phyloP scores from a whole-genome alignment of 192 early-diverging fungal genomes.

The Coemansia asiatica region DNA sequence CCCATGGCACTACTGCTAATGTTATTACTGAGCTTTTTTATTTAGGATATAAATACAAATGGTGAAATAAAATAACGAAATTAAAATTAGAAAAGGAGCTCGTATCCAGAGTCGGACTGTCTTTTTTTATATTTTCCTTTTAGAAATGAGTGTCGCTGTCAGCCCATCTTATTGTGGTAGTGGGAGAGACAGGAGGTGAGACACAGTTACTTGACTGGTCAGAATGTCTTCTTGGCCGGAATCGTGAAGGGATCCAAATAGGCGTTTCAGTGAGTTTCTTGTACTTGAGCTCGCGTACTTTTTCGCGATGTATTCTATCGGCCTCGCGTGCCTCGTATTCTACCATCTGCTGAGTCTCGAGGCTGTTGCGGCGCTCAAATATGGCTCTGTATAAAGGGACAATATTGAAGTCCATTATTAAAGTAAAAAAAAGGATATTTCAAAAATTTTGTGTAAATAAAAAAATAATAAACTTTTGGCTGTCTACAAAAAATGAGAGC shows the following conservation, averaged over 20 bases:
- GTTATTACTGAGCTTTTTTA: not conserved
- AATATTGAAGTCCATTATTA: slow-evolving; percentile 13
- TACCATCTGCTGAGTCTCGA: slow-evolving; percentile 15
- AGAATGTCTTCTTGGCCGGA: slow-evolving; percentile 8
- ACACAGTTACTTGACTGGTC: slow-evolving; percentile 11
- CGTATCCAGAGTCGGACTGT: too few species aligned
- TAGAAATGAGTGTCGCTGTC: too few species aligned
- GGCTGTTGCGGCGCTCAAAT: slow-evolving; percentile 7
- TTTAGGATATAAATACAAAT: not conserved
- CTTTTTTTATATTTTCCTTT: too few species aligned
- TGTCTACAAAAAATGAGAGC: too few species aligned
- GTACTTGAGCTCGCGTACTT: slow-evolving; percentile 20
- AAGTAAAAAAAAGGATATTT: not conserved
- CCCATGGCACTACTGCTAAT: not conserved
- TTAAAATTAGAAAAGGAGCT: not conserved
- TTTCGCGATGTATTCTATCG: slow-evolving; percentile 27
- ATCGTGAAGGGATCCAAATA: slow-evolving; percentile 12
- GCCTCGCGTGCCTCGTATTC: slow-evolving; percentile 25
- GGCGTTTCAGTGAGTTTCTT: slow-evolving; percentile 20
- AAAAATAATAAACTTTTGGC: too few species aligned
- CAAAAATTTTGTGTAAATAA: not conserved
- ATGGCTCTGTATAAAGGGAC: slow-evolving; percentile 19
- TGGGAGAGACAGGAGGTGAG: not conserved
- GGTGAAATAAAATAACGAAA: not conserved
- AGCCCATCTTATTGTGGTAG: slow-evolving; percentile 32